Evolutionary conservation across 768 basidiomycete genomes (phyloP).

Genomic region (Guyanaporus albipodus): DNA sequence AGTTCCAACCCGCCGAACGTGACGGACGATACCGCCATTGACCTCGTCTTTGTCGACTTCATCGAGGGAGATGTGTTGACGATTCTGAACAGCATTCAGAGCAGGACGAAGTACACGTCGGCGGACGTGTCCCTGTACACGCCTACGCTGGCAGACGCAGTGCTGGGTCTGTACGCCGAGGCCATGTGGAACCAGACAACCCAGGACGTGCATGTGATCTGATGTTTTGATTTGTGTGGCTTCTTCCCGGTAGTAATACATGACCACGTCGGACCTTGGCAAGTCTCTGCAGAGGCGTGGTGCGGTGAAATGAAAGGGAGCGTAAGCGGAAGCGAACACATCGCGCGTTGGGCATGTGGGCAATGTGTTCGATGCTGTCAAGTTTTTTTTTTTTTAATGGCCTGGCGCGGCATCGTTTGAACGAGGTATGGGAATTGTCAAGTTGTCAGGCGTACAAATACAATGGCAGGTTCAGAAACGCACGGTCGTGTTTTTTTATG

Average conservation of each 20-base stretch:
- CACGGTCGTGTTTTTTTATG: neutral
- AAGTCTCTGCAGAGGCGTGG: too few species aligned
- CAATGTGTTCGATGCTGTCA: too few species aligned
- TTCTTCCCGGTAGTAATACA: neutral
- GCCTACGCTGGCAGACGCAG: slow-evolving; percentile 36
- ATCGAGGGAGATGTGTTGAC: slow-evolving; percentile 49
- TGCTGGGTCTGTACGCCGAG: slow-evolving; percentile 40
- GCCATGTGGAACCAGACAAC: slow-evolving; percentile 21
- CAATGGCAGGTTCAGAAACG: neutral
- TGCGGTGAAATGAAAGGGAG: too few species aligned
- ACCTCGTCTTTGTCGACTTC: slow-evolving; percentile 76
- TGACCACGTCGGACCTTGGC: too few species aligned
- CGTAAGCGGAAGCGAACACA: too few species aligned
- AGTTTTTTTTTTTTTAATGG: neutral
- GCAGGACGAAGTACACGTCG: slow-evolving; percentile 42
- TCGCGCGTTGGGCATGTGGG: too few species aligned
- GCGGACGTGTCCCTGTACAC: slow-evolving; percentile 56
- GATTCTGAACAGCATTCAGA: slow-evolving; percentile 57
- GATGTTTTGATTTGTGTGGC: neutral
- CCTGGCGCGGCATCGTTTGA: neutral
- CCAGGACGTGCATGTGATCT: neutral
- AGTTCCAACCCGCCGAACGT: slow-evolving; percentile 51
- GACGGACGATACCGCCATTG: slow-evolving; percentile 48
- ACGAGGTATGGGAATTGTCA: neutral
- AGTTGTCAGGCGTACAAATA: neutral